phyloP scores from a whole-genome alignment of 2,329 filamentous ascomycete species.

The Blastomyces gilchristii region DNA sequence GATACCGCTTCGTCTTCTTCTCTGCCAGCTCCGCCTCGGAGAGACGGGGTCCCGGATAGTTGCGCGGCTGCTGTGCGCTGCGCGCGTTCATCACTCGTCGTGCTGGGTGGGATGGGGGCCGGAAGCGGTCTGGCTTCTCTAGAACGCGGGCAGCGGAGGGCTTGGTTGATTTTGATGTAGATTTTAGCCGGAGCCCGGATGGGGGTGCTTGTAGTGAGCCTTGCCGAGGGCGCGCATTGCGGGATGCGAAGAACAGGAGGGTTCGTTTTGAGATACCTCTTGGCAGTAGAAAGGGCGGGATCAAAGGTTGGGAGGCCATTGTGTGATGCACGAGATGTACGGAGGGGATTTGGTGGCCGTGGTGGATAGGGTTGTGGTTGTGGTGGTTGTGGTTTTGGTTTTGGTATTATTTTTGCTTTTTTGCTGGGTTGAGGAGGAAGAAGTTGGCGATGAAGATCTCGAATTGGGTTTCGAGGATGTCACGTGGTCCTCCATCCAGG shows the following conservation, averaged over 20 bases:
- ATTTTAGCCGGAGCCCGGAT: conserved; percentile 15
- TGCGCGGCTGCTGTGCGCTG: conserved; percentile 41
- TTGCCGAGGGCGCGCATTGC: neutral
- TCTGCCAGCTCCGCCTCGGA: conserved; percentile 54
- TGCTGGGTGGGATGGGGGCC: conserved; percentile 78
- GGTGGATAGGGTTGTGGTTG: neutral
- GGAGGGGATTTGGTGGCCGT: neutral
- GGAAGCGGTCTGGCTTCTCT: conserved; percentile 80
- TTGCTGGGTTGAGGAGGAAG: neutral
- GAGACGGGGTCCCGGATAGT: conserved; percentile 63
- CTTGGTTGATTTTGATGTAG: conserved; percentile 14
- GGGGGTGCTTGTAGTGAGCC: conserved; percentile 12
- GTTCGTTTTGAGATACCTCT: conserved; percentile 36
- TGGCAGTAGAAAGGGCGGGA: conserved; percentile 60
- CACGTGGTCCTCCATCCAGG: neutral
- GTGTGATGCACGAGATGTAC: conserved; percentile 3
- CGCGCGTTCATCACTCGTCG: conserved; percentile 45
- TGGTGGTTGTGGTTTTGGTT: neutral
- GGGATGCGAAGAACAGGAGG: conserved; percentile 8
- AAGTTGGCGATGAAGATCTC: neutral
- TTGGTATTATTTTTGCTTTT: neutral
- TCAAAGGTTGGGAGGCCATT: conserved; percentile 25
- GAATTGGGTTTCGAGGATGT: neutral
- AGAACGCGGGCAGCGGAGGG: conserved; percentile 45
- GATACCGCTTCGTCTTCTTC: conserved; percentile 65